Evolutionary conservation across 129 eudicot genomes (phyloP).

Genomic region (Flaveria robusta): DNA sequence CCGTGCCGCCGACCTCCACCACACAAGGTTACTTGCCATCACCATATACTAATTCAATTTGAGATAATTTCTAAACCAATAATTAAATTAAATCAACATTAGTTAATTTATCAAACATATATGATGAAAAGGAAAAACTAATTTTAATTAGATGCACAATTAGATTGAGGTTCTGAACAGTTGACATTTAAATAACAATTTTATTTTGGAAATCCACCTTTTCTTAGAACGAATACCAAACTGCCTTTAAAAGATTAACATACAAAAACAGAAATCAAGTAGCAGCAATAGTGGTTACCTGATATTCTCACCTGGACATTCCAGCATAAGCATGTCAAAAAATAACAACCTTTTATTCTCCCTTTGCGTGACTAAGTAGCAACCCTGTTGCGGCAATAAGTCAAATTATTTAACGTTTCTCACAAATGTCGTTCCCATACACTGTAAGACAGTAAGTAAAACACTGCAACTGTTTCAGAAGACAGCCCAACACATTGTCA

Average conservation of each 20-base stretch:
- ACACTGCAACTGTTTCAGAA: neutral
- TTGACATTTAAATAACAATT: neutral
- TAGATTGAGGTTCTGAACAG: no score
- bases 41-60: no score
- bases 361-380: conserved; percentile 71
- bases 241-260: neutral
- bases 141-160: no score
- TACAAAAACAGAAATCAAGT: conserved; percentile 19
- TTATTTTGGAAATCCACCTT: neutral
- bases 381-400: conserved; percentile 62
- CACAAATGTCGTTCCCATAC: conserved; percentile 17
- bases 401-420: conserved; percentile 5
- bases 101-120: no score
- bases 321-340: conserved; percentile 79
- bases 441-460: neutral
- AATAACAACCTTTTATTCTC: conserved; percentile 76
- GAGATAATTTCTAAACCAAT: no score
- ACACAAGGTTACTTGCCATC: no score
- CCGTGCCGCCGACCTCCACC: no score
- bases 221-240: neutral
- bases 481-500: neutral
- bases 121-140: no score
- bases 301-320: conserved; percentile 67
- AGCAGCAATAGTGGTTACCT: conserved; percentile 35
- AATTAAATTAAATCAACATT: no score